Percentiles rank a stretch among this genome's conserved stretches.
These are phyloP conservation scores for Penicillium verrucosum DNA, from an alignment of 2,329 filamentous ascomycete genomes.

Conservation along the genomic window DNA sequence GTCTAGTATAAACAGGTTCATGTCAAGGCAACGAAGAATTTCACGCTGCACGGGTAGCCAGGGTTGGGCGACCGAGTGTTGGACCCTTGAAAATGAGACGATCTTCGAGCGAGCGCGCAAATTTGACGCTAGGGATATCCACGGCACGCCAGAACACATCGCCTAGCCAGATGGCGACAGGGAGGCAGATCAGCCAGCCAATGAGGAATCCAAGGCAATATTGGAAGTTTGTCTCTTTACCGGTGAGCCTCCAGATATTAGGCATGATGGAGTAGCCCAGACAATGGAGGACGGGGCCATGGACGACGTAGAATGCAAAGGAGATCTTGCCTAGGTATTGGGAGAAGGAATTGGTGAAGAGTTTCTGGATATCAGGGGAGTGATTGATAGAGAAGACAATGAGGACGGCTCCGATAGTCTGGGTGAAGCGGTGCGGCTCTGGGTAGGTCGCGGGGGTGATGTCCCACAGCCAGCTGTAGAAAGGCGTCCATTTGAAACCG, in stretches of 20 bases:
- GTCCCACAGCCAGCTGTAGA: slow-evolving; percentile 40
- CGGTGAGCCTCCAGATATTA: slow-evolving; percentile 40
- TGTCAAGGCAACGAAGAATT: not conserved
- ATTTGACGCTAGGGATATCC: slow-evolving; percentile 51
- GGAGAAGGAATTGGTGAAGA: slow-evolving; percentile 42
- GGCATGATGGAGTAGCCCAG: slow-evolving; percentile 46
- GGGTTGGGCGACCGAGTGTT: slow-evolving; percentile 3
- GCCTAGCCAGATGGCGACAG: slow-evolving; percentile 51
- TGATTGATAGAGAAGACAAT: slow-evolving; percentile 45
- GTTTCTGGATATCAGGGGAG: slow-evolving; percentile 39
- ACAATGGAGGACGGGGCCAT: slow-evolving; percentile 44
- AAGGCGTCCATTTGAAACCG: slow-evolving; percentile 41
- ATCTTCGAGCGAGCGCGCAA: slow-evolving; percentile 51
- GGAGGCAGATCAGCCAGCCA: slow-evolving; percentile 40
- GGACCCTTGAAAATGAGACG: slow-evolving; percentile 26
- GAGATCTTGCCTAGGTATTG: slow-evolving; percentile 49
- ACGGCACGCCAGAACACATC: slow-evolving; percentile 60
- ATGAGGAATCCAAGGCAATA: slow-evolving; percentile 42
- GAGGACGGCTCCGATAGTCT: slow-evolving; percentile 42
- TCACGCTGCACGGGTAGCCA: slow-evolving; percentile 8
- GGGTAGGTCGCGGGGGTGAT: slow-evolving; percentile 42
- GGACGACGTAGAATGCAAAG: slow-evolving; percentile 49
- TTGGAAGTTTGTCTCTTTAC: slow-evolving; percentile 38
- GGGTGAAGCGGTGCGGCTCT: slow-evolving; percentile 45
- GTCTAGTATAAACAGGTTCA: not conserved